Evolutionary conservation across 2,329 filamentous ascomycete species (phyloP).

Genomic region (Paraconiothyrium sp.): DNA sequence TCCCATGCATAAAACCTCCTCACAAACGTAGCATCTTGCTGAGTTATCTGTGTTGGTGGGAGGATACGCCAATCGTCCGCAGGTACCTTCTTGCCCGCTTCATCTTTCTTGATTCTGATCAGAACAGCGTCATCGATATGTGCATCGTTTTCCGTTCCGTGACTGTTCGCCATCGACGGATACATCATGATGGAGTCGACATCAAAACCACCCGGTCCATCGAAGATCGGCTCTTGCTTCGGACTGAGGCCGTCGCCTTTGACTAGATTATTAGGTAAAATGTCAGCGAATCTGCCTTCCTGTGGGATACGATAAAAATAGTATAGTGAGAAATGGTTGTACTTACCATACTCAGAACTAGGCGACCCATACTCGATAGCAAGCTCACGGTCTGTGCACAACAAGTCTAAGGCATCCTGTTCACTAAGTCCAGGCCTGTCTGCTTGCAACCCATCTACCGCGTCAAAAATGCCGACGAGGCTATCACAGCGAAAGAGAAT

Average conservation of each 20-base stretch:
- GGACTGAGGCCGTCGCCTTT: not conserved
- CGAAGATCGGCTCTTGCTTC: not conserved
- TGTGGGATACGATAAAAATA: too few relatives aligned
- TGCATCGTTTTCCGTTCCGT: not conserved
- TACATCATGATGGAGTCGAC: constrained; percentile 19
- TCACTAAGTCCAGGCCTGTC: not conserved
- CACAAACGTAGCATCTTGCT: constrained; percentile 14
- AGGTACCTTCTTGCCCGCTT: not conserved
- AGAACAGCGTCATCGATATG: not conserved
- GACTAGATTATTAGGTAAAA: not conserved
- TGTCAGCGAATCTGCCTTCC: too few relatives aligned
- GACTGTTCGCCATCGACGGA: not conserved
- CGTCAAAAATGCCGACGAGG: not conserved
- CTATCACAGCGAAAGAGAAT: not conserved
- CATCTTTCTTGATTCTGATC: not conserved
- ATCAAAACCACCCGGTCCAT: constrained; percentile 17
- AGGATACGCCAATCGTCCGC: not conserved
- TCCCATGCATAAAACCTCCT: constrained; percentile 16
- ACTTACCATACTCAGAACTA: not conserved
- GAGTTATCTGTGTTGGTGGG: not conserved
- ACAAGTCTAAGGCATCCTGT: not conserved
- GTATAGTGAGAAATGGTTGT: too few relatives aligned
- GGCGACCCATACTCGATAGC: not conserved
- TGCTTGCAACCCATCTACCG: too few relatives aligned
- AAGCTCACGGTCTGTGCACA: not conserved